Base-by-base conservation (phyloP, 441 rosid genomes). In the Jatropha multifida region DNA sequence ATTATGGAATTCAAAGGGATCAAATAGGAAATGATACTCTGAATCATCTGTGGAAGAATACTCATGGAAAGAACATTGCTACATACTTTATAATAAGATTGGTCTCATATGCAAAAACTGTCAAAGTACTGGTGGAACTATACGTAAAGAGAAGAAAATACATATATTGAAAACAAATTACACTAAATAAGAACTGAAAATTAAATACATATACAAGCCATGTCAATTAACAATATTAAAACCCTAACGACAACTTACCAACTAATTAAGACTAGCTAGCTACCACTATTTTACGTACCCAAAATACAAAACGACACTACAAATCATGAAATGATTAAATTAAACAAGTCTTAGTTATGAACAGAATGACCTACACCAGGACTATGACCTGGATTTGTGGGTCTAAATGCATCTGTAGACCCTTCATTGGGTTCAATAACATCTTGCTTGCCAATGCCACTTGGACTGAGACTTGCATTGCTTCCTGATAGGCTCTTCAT, bases 311-410 rank as follows among this genome's bases (percentile, higher is more conserved):
- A 9, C 10, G 11, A 44, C 52, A 64, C 37, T 69, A 32, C 44
- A 61, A 59, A 76, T 7, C 60, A 52, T 17, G n/a, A 51, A 51
- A 2, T 51, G 5, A 54, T 44, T 44, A 44, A 26, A 49, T 38
- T 52, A 64, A 65, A 42, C 49, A 62, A 11, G 51, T 3, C 23
- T 54, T 62, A 78, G 71, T 77, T 56, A 7, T 65, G 76, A 64
- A 73, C 13, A 49, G 71, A 74, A 62, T 85, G 88, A 23, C 88
- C 85, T 4, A 77, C 85, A 17, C 85, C 85, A 3, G 81, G 83
- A 75, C 89, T 86, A 67, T 85, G 89, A 42, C 92, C 94, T 2
- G 89, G 90, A 27, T 80, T 76, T 40, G 92, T 88, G 18, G 88
- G 90, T 26, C 90, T 83, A 81, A 88, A 86, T 46, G 87, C 90